Percentiles rank a stretch among this genome's conserved stretches.
phyloP scores from a whole-genome alignment of 1,284 basidiomycete genomes.

The Malassezia sp. region DNA sequence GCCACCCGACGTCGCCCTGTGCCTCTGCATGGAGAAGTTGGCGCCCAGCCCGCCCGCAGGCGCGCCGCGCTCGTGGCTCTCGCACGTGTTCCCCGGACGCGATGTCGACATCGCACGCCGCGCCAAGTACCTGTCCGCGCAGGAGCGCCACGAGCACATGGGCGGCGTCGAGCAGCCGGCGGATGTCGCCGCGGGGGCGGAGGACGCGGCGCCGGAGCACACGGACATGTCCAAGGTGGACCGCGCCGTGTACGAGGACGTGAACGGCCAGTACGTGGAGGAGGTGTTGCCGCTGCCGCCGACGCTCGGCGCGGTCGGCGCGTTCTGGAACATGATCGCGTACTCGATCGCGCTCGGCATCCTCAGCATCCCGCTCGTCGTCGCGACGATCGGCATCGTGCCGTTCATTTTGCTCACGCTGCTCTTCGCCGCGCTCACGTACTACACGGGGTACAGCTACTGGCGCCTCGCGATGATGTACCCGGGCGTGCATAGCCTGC shows the following conservation, averaged over 20 bases:
- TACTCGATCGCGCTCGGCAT: constrained; percentile 36
- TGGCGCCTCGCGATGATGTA: constrained; percentile 30
- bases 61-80: constrained; percentile 2
- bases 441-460: constrained; percentile 29
- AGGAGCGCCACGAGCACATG: neutral
- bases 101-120: constrained; percentile 5
- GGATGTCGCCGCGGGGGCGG: no score
- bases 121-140: constrained; percentile 11
- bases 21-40: constrained; percentile 2
- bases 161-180: neutral
- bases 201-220: neutral
- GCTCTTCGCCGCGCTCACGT: constrained; percentile 27
- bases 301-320: constrained; percentile 30
- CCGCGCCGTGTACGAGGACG: constrained; percentile 2
- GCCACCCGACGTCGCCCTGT: no score
- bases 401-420: constrained; percentile 27
- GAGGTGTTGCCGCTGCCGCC: neutral
- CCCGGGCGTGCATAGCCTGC: constrained; percentile 32
- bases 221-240: neutral
- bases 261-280: constrained; percentile 8
- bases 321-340: constrained; percentile 33
- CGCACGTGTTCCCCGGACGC: constrained; percentile 6
- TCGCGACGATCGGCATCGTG: constrained; percentile 32
- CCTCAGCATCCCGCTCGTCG: constrained; percentile 27
- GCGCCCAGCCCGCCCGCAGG: constrained; percentile 5